Percentiles rank a stretch among this genome's conserved stretches.
Evolutionary conservation across 129 eudicot genomes (phyloP).

Genomic region (Escallonia rubra): DNA sequence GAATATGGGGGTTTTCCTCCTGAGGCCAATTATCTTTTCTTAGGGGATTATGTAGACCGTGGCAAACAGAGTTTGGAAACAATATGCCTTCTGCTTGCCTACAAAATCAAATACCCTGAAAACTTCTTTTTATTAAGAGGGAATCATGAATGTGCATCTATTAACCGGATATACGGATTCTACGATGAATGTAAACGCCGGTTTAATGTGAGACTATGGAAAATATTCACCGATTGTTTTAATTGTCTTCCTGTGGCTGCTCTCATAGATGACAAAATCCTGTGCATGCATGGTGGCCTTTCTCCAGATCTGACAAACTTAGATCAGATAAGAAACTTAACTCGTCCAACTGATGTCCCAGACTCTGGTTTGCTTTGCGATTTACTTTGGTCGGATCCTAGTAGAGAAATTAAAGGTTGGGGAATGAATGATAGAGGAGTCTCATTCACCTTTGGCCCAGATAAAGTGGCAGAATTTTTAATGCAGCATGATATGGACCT

Average conservation of each 20-base stretch:
- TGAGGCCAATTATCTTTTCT: constrained; percentile 61
- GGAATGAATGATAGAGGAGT: constrained; percentile 84
- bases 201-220: constrained; percentile 74
- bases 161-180: constrained; percentile 73
- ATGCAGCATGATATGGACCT: constrained; percentile 85
- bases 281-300: constrained; percentile 86
- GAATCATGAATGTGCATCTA: constrained; percentile 79
- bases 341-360: constrained; percentile 80
- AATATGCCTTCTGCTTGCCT: constrained; percentile 71
- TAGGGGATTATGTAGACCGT: constrained; percentile 82
- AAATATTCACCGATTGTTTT: constrained; percentile 62
- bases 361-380: constrained; percentile 84
- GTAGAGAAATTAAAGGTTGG: constrained; percentile 71
- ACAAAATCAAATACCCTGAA: constrained; percentile 74
- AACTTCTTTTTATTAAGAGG: constrained; percentile 75
- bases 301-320: constrained; percentile 64
- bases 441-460: constrained; percentile 69
- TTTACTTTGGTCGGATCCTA: constrained; percentile 78
- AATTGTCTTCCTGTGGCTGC: constrained; percentile 86
- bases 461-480: constrained; percentile 68
- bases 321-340: constrained; percentile 62
- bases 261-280: constrained; percentile 75
- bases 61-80: constrained; percentile 81
- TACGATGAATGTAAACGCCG: constrained; percentile 89
- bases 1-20: constrained; percentile 85